Evolutionary conservation across 2,329 filamentous ascomycete genomes (phyloP), one percentile per base, ranked within the genome.

Genomic region (Fusarium dimerum): DNA sequence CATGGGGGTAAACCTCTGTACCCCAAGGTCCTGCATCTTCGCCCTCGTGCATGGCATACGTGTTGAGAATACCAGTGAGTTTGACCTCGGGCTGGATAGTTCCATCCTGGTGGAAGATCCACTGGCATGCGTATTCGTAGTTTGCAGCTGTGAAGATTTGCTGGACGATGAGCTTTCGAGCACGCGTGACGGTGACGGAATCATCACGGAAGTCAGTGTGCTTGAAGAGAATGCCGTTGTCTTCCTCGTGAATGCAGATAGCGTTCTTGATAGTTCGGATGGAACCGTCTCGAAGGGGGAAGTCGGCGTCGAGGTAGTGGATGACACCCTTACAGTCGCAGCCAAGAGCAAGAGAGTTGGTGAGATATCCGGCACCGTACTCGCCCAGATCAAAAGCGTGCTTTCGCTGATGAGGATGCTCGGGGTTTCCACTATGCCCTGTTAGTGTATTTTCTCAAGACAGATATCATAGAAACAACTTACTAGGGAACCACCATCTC

Each of bases 81-180:
- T 93, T 90, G 71, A 96, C 89, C 70, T 96, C 92, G 11, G 93
- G 87, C 74, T 96, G 92, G 58, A 96, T 86, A 0, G 91, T 95
- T 38, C 92, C 92, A 63, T 96, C 92, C 72, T 94, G 91, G 68
- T 79, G 60, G 58, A 96, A 92, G 61, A 92, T 87, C 91, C 90
- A 96, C 76, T 78, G 78, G 29, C 80, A 72, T 2, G 77, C 78
- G 73, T 97, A 97, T 71, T 97, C 92, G 74, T 97, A 97, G 77
- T 97, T 97, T 26, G 92, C 92, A 0, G 92, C 92, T 0, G 92
- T 97, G 75, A 97, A 96, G 67, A 96, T 88, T 63, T 96, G 92
- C 59, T 91, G 92, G 60, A 97, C 81, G 67, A 96, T 81, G 52
- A 97, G 82, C 69, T 94, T 95, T 48, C 91, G 85, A 2, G 87